These are phyloP conservation scores for Cladophialophora carrionii DNA, from an alignment of 2,329 filamentous ascomycete species.

Conservation along the genomic window DNA sequence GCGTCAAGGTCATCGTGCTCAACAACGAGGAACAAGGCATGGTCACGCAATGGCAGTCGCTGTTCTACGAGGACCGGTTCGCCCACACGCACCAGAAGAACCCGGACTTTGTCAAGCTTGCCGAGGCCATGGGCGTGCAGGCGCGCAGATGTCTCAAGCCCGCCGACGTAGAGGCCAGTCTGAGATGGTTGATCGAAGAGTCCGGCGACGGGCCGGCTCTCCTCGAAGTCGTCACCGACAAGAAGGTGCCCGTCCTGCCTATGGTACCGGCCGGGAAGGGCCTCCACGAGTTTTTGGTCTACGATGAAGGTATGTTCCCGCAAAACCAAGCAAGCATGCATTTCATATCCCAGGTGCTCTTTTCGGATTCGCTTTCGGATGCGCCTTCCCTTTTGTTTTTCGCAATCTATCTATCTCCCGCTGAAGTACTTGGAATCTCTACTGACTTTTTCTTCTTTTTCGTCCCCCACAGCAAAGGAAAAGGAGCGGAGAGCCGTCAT, in stretches of 20 bases:
- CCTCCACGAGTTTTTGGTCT: conserved; percentile 90
- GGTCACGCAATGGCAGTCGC: conserved; percentile 97
- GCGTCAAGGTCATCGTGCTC: conserved; percentile 88
- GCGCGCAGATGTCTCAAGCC: conserved; percentile 72
- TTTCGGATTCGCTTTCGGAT: background rate
- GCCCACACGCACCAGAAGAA: conserved; percentile 92
- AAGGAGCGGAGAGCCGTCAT: conserved; percentile 68
- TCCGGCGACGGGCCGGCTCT: conserved; percentile 79
- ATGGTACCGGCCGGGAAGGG: conserved; percentile 91
- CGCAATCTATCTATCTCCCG: background rate
- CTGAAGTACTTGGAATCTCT: no score
- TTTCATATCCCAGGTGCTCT: background rate
- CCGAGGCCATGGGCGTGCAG: conserved; percentile 87
- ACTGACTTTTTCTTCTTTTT: background rate
- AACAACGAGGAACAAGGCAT: conserved; percentile 99
- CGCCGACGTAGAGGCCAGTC: conserved; percentile 72
- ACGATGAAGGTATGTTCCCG: conserved; percentile 72
- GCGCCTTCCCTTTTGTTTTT: no score
- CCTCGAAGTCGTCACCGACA: conserved; percentile 81
- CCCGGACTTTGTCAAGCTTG: conserved; percentile 92
- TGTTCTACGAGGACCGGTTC: conserved; percentile 95
- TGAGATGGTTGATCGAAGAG: conserved; percentile 85
- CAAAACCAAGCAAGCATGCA: no score
- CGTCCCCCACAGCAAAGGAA: conserved; percentile 63
- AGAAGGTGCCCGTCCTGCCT: conserved; percentile 79